Conservation (phyloP, 345 rosid genomes). For the Citrus mangshanensis region DNA sequence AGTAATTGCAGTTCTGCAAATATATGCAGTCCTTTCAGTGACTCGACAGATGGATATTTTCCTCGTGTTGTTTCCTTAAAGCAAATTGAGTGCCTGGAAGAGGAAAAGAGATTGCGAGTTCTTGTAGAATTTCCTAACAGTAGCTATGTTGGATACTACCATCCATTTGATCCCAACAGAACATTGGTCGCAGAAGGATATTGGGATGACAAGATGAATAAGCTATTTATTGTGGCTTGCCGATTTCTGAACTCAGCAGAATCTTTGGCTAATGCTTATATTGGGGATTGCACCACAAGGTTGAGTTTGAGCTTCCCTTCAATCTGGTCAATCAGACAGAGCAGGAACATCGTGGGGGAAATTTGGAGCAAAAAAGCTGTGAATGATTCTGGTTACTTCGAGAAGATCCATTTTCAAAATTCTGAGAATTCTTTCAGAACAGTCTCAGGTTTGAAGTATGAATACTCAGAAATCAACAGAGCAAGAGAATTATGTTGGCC, state of each 20-base stretch:
- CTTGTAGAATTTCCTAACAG: conserved; percentile 15
- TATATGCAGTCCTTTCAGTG: conserved; percentile 23
- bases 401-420: conserved; percentile 19
- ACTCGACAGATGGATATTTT: conserved; percentile 7
- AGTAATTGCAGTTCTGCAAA: conserved; percentile 20
- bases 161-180: conserved; percentile 16
- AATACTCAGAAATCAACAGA: conserved; percentile 38
- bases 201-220: conserved; percentile 41
- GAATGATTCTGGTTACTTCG: conserved; percentile 33
- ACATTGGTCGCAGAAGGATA: conserved; percentile 49
- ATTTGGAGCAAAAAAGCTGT: conserved; percentile 29
- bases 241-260: conserved; percentile 20
- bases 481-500: conserved; percentile 24
- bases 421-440: background rate
- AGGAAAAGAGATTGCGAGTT: conserved; percentile 14
- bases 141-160: background rate
- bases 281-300: conserved; percentile 45
- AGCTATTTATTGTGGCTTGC: conserved; percentile 35
- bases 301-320: conserved; percentile 40
- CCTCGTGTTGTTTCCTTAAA: conserved; percentile 23
- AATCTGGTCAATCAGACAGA: conserved; percentile 31
- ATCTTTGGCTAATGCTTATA: conserved; percentile 32
- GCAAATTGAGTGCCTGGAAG: conserved; percentile 25
- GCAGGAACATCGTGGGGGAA: conserved; percentile 29
- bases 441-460: conserved; percentile 30